A percentile compares a stretch with the other conserved stretches of the same genome.
phyloP scores from a whole-genome alignment of 2,329 filamentous ascomycete genomes.

The Xylaria sp. region DNA sequence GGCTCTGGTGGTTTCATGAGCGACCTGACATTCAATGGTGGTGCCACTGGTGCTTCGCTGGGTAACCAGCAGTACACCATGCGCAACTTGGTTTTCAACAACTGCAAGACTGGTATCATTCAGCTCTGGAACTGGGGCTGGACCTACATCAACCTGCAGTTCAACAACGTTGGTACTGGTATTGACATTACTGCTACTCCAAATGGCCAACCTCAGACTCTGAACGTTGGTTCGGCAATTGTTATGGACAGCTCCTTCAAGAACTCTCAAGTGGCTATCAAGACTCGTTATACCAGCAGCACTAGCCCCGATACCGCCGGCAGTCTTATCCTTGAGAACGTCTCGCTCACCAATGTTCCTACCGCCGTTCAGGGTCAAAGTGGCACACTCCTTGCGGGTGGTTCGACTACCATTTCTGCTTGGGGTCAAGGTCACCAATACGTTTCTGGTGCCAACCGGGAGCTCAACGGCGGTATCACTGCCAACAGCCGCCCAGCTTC shows the following conservation, averaged over 20 bases:
- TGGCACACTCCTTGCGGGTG: constrained; percentile 64
- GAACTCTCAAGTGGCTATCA: constrained; percentile 71
- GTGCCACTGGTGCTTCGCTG: constrained; percentile 69
- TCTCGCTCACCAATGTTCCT: constrained; percentile 52
- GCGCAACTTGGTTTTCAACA: constrained; percentile 72
- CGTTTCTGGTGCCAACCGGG: constrained; percentile 52
- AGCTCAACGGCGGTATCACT: constrained; percentile 60
- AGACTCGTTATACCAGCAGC: constrained; percentile 64
- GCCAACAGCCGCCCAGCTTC: constrained; percentile 60
- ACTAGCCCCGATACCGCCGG: constrained; percentile 60
- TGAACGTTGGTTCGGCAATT: constrained; percentile 75
- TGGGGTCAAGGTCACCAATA: constrained; percentile 78
- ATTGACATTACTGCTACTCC: constrained; percentile 66
- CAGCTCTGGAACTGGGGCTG: constrained; percentile 81
- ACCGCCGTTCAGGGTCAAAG: constrained; percentile 53
- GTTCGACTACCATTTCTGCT: constrained; percentile 61
- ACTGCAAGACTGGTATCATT: constrained; percentile 70
- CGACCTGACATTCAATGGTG: constrained; percentile 71
- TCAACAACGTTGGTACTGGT: constrained; percentile 68
- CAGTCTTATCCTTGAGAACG: constrained; percentile 66
- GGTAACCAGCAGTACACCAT: constrained; percentile 77
- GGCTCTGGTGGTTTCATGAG: constrained; percentile 57
- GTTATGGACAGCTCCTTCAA: constrained; percentile 75
- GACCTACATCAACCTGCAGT: constrained; percentile 70
- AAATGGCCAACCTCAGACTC: constrained; percentile 52